Evolutionary conservation across 2,329 filamentous ascomycete genomes (phyloP).

Genomic region (Sordariomycetes sp.): DNA sequence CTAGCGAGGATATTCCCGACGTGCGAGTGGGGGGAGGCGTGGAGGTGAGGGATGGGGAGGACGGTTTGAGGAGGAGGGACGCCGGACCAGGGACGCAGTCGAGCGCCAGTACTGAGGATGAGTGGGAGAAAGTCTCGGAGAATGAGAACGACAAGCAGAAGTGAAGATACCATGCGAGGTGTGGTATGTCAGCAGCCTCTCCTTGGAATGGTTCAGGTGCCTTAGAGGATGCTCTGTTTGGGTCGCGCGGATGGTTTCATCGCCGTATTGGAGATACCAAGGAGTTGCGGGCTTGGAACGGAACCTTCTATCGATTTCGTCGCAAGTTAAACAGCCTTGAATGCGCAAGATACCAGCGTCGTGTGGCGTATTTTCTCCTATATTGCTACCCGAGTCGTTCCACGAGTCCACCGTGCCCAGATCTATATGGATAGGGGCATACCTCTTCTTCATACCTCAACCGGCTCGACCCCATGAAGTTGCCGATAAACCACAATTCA

Average conservation of each 20-base stretch:
- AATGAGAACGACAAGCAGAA: conserved; percentile 49
- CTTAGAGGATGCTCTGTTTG: background rate
- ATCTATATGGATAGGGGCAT: no score
- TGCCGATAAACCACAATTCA: no score
- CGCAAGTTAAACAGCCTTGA: background rate
- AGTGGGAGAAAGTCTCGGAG: conserved; percentile 93
- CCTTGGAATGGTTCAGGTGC: background rate
- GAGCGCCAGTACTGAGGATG: conserved; percentile 74
- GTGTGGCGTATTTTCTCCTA: background rate
- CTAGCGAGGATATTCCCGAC: conserved; percentile 14
- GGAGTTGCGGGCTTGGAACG: background rate
- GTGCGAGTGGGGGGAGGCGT: conserved; percentile 20
- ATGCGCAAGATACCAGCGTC: background rate
- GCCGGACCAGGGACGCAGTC: conserved; percentile 36
- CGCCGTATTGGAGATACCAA: background rate
- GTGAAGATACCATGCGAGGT: background rate
- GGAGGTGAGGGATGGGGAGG: conserved; percentile 28
- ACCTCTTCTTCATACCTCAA: no score
- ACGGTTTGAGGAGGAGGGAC: conserved; percentile 39
- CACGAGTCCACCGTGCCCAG: background rate
- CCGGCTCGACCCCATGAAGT: no score
- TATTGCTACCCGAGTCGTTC: background rate
- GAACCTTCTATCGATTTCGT: background rate
- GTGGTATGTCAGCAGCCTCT: background rate
- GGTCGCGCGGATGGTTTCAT: background rate